Evolutionary conservation across 306 rosid genomes (phyloP).

Genomic region (Citrullus mucosospermus): DNA sequence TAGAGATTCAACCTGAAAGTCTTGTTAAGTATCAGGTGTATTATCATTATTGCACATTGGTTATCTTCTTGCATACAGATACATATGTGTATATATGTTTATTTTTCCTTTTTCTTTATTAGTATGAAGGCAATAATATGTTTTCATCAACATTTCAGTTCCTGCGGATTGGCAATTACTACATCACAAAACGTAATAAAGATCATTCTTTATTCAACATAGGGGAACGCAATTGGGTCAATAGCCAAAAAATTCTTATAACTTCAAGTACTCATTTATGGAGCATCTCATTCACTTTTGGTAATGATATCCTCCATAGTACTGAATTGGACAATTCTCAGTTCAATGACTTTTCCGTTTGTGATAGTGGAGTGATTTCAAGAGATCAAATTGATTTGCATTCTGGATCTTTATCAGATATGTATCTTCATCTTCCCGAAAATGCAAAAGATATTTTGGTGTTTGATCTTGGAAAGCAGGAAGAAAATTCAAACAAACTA

Average conservation of each 20-base stretch:
- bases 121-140: not conserved
- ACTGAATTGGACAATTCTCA: constrained; percentile 15
- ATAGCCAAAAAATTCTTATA: constrained; percentile 27
- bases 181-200: constrained; percentile 35
- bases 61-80: not conserved
- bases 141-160: constrained; percentile 36
- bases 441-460: constrained; percentile 25
- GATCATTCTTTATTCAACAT: constrained; percentile 32
- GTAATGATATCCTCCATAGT: constrained; percentile 24
- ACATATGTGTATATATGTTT: not conserved
- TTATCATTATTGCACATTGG: constrained; percentile 7
- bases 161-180: constrained; percentile 72
- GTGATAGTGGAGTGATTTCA: constrained; percentile 17
- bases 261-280: constrained; percentile 39
- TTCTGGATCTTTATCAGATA: constrained; percentile 31
- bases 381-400: constrained; percentile 22
- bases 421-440: constrained; percentile 46
- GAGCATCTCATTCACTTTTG: constrained; percentile 49
- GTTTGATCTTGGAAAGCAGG: constrained; percentile 16
- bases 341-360: constrained; percentile 18
- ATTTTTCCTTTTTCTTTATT: not conserved
- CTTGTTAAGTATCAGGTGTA: constrained; percentile 54
- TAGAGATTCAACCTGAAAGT: constrained; percentile 55
- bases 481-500: constrained; percentile 19
- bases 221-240: constrained; percentile 17